Evolutionary conservation across 1,284 basidiomycete species (phyloP).

Genomic region (Mycosarcoma maydis): DNA sequence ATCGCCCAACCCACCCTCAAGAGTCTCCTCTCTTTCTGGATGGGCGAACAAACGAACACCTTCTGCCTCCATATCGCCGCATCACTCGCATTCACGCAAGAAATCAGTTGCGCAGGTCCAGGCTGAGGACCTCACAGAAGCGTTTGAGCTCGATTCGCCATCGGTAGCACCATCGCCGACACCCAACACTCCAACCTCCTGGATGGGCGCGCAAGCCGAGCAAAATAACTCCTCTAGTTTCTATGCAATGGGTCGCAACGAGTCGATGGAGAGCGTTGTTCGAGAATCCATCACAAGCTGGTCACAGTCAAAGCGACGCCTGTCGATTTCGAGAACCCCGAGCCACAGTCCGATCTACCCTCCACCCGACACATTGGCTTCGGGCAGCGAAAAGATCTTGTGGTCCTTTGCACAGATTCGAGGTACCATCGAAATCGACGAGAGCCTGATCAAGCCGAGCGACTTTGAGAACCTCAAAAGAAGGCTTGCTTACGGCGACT

Average conservation of each 20-base stretch:
- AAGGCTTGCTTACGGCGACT: constrained; percentile 60
- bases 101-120: constrained; percentile 60
- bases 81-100: constrained; percentile 63
- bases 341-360: constrained; percentile 50
- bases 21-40: constrained; percentile 21
- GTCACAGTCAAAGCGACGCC: constrained; percentile 35
- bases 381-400: constrained; percentile 77
- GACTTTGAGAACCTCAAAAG: constrained; percentile 68
- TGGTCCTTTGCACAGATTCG: constrained; percentile 86
- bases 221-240: constrained; percentile 34
- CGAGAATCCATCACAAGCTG: constrained; percentile 63
- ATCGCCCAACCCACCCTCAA: constrained; percentile 26
- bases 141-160: constrained; percentile 53
- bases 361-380: constrained; percentile 18
- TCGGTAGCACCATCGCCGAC: constrained; percentile 8
- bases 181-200: constrained; percentile 8
- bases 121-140: constrained; percentile 59
- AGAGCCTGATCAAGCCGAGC: constrained; percentile 67
- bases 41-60: constrained; percentile 15
- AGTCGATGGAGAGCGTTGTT: constrained; percentile 67
- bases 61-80: constrained; percentile 30
- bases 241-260: constrained; percentile 62
- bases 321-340: constrained; percentile 8
- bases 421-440: constrained; percentile 74
- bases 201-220: constrained; percentile 4